A percentile compares a stretch with the other conserved stretches of the same genome.
Evolutionary conservation across 2,329 filamentous ascomycete genomes (phyloP).

Genomic region (Volutella citrinella): DNA sequence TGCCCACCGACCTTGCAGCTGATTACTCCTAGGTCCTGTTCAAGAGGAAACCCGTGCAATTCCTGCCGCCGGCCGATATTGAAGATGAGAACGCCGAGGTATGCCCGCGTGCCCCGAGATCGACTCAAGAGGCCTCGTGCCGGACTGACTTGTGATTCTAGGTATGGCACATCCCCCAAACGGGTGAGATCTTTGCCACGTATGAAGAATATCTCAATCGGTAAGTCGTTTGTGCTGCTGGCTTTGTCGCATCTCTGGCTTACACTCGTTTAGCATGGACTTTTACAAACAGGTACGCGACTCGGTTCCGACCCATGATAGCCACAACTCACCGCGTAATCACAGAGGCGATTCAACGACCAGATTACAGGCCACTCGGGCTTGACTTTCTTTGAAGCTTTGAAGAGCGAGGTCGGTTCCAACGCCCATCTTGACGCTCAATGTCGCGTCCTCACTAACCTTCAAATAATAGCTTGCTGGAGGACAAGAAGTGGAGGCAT

Average conservation of each 20-base stretch:
- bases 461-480: slow-evolving; percentile 60
- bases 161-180: slow-evolving; percentile 91
- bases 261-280: slow-evolving; percentile 62
- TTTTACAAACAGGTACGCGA: slow-evolving; percentile 81
- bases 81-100: slow-evolving; percentile 84
- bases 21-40: slow-evolving; percentile 91
- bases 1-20: too few relatives aligned
- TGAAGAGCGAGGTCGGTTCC: slow-evolving; percentile 78
- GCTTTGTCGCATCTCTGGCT: slow-evolving; percentile 7
- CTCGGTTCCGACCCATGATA: slow-evolving; percentile 3
- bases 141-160: slow-evolving; percentile 37
- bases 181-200: slow-evolving; percentile 81
- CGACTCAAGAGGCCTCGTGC: slow-evolving; percentile 3
- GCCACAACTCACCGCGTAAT: slow-evolving; percentile 16
- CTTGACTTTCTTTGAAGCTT: slow-evolving; percentile 87
- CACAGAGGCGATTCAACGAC: slow-evolving; percentile 83
- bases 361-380: slow-evolving; percentile 93
- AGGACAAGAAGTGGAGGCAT: slow-evolving; percentile 83
- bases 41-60: slow-evolving; percentile 92
- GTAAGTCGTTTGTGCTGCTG: slow-evolving; percentile 49
- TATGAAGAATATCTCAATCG: slow-evolving; percentile 86
- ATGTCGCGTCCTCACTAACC: slow-evolving; percentile 10
- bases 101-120: slow-evolving; percentile 25
- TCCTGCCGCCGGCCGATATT: slow-evolving; percentile 67
- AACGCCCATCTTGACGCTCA: neutral